These are phyloP conservation scores for Primulina tabacum DNA, from an alignment of 257 asterid species.

Conservation along the genomic window DNA sequence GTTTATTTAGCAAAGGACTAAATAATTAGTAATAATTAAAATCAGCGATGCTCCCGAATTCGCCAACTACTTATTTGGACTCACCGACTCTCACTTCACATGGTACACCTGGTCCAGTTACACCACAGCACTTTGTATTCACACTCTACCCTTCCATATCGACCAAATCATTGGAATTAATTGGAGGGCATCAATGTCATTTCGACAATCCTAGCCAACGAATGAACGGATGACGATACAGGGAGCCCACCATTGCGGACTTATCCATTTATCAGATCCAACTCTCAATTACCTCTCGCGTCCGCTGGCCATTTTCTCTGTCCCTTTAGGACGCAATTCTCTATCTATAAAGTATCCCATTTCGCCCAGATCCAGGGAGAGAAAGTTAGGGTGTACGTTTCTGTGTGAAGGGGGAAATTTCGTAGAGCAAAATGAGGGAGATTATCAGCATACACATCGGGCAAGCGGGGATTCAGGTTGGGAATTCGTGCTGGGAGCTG, in stretches of 20 bases:
- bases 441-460: slow-evolving; percentile 12
- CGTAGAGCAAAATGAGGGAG: not conserved
- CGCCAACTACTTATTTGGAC: not conserved
- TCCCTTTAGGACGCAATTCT: not conserved
- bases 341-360: not conserved
- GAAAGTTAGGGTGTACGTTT: not conserved
- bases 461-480: slow-evolving; percentile 18
- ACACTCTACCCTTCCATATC: not conserved
- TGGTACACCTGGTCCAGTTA: not conserved
- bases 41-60: too few relatives aligned
- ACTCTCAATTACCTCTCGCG: not conserved
- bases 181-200: not conserved
- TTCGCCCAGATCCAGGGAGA: not conserved
- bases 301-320: not conserved
- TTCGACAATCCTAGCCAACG: not conserved
- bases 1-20: too few relatives aligned
- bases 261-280: not conserved
- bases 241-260: not conserved
- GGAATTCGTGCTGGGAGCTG: slow-evolving; percentile 17
- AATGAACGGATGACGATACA: not conserved
- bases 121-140: not conserved
- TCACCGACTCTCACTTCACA: not conserved
- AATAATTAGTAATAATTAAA: too few relatives aligned
- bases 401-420: too few relatives aligned
- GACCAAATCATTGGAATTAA: too few relatives aligned